Percentiles rank a stretch among this genome's conserved stretches.
Evolutionary conservation across 176 grass and related monocot genomes (phyloP).

Genomic region (Dendrocalamus sinicus): DNA sequence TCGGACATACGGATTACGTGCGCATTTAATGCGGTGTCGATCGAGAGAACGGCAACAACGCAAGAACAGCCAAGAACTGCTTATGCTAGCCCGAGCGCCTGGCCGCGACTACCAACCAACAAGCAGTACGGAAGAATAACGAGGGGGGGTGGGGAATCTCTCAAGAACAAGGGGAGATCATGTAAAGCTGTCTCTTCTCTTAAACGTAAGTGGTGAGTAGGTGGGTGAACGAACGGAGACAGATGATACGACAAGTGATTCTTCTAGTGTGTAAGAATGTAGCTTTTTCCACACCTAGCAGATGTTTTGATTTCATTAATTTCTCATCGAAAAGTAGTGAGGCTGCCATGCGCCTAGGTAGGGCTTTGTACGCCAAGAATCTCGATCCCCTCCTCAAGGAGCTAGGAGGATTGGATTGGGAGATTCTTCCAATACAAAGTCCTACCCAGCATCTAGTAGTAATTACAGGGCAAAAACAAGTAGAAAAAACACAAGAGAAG

Average conservation of each 20-base stretch:
- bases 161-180: background rate
- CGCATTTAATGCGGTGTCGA: conserved; percentile 20
- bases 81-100: background rate
- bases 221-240: background rate
- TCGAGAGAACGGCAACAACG: background rate
- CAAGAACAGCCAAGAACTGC: background rate
- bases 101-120: background rate
- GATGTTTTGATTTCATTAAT: conserved; percentile 2
- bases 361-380: conserved; percentile 39
- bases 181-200: background rate
- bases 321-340: conserved; percentile 8
- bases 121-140: background rate
- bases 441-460: conserved; percentile 9
- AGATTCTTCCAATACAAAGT: conserved; percentile 47
- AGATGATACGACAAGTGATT: conserved; percentile 6
- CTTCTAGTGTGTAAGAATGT: background rate
- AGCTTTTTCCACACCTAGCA: conserved; percentile 13
- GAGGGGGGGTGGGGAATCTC: fast-evolving
- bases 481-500: background rate
- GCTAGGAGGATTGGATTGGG: conserved; percentile 9
- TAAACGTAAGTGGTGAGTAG: background rate
- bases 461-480: conserved; percentile 3
- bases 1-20: conserved; percentile 1
- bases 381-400: background rate
- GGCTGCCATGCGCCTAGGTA: background rate